Percentiles rank a stretch among this genome's conserved stretches.
Evolutionary conservation across 1,284 basidiomycete genomes (phyloP).

Genomic region (Lentinula novae-zelandiae): DNA sequence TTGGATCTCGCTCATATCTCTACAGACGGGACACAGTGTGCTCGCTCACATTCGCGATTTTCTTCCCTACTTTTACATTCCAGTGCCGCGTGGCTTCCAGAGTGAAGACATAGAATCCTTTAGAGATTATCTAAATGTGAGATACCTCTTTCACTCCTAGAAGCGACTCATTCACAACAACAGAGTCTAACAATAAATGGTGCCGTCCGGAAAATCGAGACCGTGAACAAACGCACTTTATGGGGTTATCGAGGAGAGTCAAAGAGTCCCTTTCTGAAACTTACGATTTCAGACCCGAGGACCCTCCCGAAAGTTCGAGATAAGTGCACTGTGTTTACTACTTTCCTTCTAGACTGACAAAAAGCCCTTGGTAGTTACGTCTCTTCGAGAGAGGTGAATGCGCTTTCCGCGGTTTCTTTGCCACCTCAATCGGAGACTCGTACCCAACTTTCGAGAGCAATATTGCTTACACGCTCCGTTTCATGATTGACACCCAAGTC

Average conservation of each 20-base stretch:
- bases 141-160: neutral
- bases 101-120: conserved; percentile 66
- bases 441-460: conserved; percentile 87
- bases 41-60: conserved; percentile 80
- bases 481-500: conserved; percentile 95
- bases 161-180: conserved; percentile 9
- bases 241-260: conserved; percentile 89
- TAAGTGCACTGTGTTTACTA: conserved; percentile 44
- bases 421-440: conserved; percentile 38
- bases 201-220: conserved; percentile 54
- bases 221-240: conserved; percentile 68
- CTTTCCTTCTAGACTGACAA: neutral
- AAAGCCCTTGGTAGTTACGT: conserved; percentile 44
- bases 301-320: conserved; percentile 86
- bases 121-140: conserved; percentile 72
- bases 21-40: conserved; percentile 81
- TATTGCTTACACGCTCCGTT: conserved; percentile 82
- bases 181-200: conserved; percentile 22
- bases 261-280: conserved; percentile 76
- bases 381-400: conserved; percentile 86
- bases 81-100: conserved; percentile 80
- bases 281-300: conserved; percentile 71
- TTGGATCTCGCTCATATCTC: conserved; percentile 7
- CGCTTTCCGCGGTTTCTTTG: conserved; percentile 61
- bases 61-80: conserved; percentile 87